These are phyloP conservation scores for Fusarium xyrophilum DNA, from an alignment of 2,329 filamentous ascomycete species.

Conservation along the genomic window DNA sequence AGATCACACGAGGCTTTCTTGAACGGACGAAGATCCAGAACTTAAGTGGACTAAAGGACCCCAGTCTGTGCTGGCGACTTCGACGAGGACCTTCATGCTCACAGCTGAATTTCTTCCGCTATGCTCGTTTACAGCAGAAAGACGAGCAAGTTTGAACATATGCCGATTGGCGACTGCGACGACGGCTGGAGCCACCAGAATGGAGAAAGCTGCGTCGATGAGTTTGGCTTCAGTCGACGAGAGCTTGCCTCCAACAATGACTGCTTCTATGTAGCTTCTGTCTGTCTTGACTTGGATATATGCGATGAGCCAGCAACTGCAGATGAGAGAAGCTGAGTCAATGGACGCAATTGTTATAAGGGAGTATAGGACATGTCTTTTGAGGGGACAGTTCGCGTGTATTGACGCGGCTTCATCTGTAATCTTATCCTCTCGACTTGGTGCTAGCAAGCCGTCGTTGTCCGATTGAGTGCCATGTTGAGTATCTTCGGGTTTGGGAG, in stretches of 20 bases:
- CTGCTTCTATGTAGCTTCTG: conserved; percentile 10
- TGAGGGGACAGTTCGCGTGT: neutral
- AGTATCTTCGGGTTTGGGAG: neutral
- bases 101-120: conserved; percentile 10
- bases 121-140: conserved; percentile 27
- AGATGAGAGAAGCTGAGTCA: neutral
- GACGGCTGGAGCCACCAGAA: conserved; percentile 15
- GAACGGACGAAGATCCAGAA: conserved; percentile 21
- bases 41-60: conserved; percentile 25
- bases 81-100: conserved; percentile 24
- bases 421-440: neutral
- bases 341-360: conserved; percentile 1
- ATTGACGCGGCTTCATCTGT: neutral
- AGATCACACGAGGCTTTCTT: conserved; percentile 17
- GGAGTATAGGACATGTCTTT: conserved; percentile 24
- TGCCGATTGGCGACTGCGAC: conserved; percentile 22
- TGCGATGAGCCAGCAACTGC: conserved; percentile 9
- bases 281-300: neutral
- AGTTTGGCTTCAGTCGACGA: conserved; percentile 22
- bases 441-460: neutral
- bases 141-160: conserved; percentile 28
- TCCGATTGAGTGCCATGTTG: neutral
- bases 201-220: conserved; percentile 25
- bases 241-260: conserved; percentile 10
- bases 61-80: conserved; percentile 25